Evolutionary conservation across 345 rosid genomes (phyloP), one percentile per base, ranked within the genome.

Genomic region (Rhodamnia rubescens): DNA sequence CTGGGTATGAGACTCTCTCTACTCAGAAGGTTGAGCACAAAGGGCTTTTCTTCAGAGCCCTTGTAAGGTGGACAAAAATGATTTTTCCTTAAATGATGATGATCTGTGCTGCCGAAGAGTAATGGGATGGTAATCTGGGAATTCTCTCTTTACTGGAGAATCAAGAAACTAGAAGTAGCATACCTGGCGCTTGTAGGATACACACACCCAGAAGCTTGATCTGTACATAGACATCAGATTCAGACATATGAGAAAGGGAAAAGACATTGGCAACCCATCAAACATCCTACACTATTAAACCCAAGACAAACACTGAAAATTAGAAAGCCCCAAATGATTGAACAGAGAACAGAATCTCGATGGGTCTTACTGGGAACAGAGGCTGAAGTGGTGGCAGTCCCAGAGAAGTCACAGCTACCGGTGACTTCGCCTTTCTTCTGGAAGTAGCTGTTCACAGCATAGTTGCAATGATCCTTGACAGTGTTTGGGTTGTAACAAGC

Each of bases 401-500:
- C 94, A 24, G 95, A 83, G 86, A 97, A 97, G 86, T 97, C 95
- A 88, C 98, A 97, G 92, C 91, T 93, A 3, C 91, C 96, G 29
- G 69, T 1, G 86, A 49, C 29, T 90, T 92, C 92, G 81, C 91
- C 91, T 64, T 95, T 91, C 89, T 50, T 94, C 87, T 97, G 98
- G 90, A 89, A 97, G 87, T 93, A 96, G 86, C 93, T 96, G 89
- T 97, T 97, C 16, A 91, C 99, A 12, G 98, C 98, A 87, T 93
- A 97, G 84, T 88, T 92, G 89, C 99, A 97, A 93, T 97, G 99
- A 83, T 89, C 92, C 85, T 94, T 96, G 57, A 96, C 84, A 26
- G 96, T 94, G 92, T 97, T 94, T 44, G 98, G 99, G 52, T 91
- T 91, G 87, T 74, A 97, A 89, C 99, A 97, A 47, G 87, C 90